These are phyloP conservation scores for Epithele typhae DNA, from an alignment of 768 basidiomycete genomes.

Conservation along the genomic window DNA sequence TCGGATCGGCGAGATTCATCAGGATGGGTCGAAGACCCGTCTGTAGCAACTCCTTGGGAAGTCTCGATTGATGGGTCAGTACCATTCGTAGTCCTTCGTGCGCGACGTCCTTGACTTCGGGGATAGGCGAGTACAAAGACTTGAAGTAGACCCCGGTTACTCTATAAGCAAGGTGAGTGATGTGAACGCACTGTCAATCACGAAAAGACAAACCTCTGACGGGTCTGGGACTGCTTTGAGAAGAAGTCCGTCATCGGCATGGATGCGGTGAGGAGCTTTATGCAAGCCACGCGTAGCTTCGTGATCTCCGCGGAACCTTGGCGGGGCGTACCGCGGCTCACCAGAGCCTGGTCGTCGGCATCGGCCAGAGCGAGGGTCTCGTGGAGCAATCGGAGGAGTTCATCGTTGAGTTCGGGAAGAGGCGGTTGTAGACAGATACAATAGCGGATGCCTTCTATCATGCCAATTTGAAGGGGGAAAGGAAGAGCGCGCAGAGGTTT, in stretches of 20 bases:
- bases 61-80: conserved; percentile 80
- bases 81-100: conserved; percentile 91
- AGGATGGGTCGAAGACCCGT: conserved; percentile 93
- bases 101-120: conserved; percentile 92
- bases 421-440: conserved; percentile 87
- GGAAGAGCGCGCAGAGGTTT: conserved; percentile 94
- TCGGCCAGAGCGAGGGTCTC: conserved; percentile 95
- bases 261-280: conserved; percentile 88
- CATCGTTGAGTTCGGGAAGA: conserved; percentile 87
- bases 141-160: conserved; percentile 98
- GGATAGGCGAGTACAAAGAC: conserved; percentile 87
- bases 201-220: conserved; percentile 61
- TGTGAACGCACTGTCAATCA: neutral
- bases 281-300: conserved; percentile 90
- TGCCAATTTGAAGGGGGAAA: conserved; percentile 93
- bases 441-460: conserved; percentile 95
- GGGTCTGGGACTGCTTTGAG: conserved; percentile 73
- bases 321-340: conserved; percentile 69
- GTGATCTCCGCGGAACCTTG: conserved; percentile 79
- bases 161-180: conserved; percentile 40
- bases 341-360: conserved; percentile 83
- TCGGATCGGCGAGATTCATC: conserved; percentile 97
- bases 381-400: conserved; percentile 84
- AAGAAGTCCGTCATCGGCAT: conserved; percentile 96
- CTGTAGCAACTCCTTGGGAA: conserved; percentile 94